These are phyloP conservation scores for Cornus suecica DNA, from an alignment of 148 eudicot species.

Conservation along the genomic window DNA sequence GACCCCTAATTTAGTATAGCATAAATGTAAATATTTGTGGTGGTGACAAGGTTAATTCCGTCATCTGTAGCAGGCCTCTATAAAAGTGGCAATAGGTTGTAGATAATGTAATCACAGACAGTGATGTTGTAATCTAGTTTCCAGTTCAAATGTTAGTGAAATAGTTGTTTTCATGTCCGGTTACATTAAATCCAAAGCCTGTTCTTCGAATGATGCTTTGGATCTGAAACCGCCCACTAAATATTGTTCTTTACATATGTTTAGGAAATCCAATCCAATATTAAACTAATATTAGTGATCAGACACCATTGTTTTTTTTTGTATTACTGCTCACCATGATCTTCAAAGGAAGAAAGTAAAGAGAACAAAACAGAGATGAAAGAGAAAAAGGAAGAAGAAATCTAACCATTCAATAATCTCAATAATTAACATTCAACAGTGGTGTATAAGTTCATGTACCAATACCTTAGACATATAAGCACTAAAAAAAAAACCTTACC, in stretches of 20 bases:
- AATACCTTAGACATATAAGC: too few species aligned
- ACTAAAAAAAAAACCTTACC: too few species aligned
- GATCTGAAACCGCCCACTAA: neutral
- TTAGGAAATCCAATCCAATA: neutral
- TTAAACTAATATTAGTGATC: constrained; percentile 3
- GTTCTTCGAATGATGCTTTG: neutral
- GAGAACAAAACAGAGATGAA: too few species aligned
- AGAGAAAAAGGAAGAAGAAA: too few species aligned
- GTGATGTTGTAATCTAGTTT: neutral
- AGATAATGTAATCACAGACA: neutral
- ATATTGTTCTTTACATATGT: neutral
- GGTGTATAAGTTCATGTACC: too few species aligned
- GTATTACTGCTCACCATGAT: neutral
- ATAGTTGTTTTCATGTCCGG: neutral
- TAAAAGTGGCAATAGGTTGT: neutral
- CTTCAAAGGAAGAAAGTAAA: neutral
- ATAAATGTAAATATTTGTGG: constrained; percentile 15
- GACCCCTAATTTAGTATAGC: too few species aligned
- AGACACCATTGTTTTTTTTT: neutral
- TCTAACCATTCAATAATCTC: too few species aligned
- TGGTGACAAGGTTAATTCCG: constrained; percentile 70
- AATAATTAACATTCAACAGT: too few species aligned
- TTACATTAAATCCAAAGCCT: neutral
- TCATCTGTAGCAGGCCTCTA: constrained; percentile 61
- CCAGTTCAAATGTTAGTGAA: neutral